Evolutionary conservation across 805 yeast species (phyloP), one percentile per base, ranked within the genome.

Genomic region (Ogataea nitratoaversa): DNA sequence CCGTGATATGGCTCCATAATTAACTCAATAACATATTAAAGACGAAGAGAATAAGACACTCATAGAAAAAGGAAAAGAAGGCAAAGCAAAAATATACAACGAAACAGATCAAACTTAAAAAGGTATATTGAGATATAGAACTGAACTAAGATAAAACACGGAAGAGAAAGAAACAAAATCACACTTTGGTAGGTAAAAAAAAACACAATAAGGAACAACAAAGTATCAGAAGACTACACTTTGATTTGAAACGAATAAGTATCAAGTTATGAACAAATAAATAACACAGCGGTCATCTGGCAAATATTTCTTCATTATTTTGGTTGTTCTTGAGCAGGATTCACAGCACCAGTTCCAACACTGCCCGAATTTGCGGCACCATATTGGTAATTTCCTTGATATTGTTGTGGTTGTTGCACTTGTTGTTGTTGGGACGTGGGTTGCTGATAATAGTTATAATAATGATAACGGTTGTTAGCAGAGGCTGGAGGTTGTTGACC

Each of bases 331-430:
- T n/a, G 31, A 29, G 19, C 18, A 29, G 19, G 7, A 14, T 6
- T 29, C 5, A 19, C 11, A 14, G 31, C 11, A 16, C 19, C 19
- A 16, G 12, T 29, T 29, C 31, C 31, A 29, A 14, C 4, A 14
- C 19, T 5, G 5, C 31, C 19, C 5, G 31, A 29, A 16, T 9
- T 16, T 9, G 46, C 43, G 2, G 48, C 25, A 19, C 44, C 44
- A 31, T 47, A 49, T 27, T 46, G 51, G 36, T 49, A 50, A 32
- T 39, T 38, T 11, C 46, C 19, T 40, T 42, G 54, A 37, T 48
- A 46, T 19, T 47, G 50, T 25, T 47, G 41, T 31, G 44, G 49
- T 7, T 42, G 31, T 37, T 7, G 44, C 30, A 22, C 41, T 19
- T 7, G 44, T 30, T 24, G 42, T 18, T 11, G 47, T 22, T 23